Conservation (phyloP, 2,329 filamentous ascomycete species). For the Penicillium oxalicum region DNA sequence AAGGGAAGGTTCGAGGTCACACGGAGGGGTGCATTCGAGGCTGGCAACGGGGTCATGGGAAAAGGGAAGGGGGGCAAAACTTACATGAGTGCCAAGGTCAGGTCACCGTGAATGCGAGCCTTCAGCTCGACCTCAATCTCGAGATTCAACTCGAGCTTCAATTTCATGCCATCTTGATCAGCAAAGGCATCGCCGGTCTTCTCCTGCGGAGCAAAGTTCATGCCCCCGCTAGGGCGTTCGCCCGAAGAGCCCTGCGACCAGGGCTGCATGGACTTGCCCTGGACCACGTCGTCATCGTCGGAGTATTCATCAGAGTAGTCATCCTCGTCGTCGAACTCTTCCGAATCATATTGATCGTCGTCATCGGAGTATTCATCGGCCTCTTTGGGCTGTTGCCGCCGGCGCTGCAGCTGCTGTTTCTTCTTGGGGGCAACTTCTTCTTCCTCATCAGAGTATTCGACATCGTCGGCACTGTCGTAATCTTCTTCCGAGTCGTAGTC, state of each 20-base stretch:
- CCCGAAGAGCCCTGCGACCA: slow-evolving; percentile 20
- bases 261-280: slow-evolving; percentile 22
- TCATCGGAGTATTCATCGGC: slow-evolving; percentile 27
- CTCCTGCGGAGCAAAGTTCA: slow-evolving; percentile 27
- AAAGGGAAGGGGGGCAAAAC: slow-evolving; percentile 4
- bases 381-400: slow-evolving; percentile 12
- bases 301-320: slow-evolving; percentile 24
- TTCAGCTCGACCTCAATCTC: slow-evolving; percentile 60
- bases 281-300: slow-evolving; percentile 13
- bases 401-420: slow-evolving; percentile 16
- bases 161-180: slow-evolving; percentile 44
- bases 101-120: slow-evolving; percentile 59
- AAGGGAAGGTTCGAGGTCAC: neutral
- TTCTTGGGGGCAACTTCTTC: slow-evolving; percentile 14
- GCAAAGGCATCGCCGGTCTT: slow-evolving; percentile 19
- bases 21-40: too few species aligned
- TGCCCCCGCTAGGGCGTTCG: slow-evolving; percentile 20
- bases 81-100: slow-evolving; percentile 50
- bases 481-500: slow-evolving; percentile 25
- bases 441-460: slow-evolving; percentile 23
- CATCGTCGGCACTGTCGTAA: slow-evolving; percentile 28
- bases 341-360: slow-evolving; percentile 27
- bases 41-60: too few species aligned
- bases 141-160: slow-evolving; percentile 55
- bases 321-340: slow-evolving; percentile 29